Percentiles rank a stretch among this genome's conserved stretches.
Evolutionary conservation across 805 yeast species (phyloP).

Genomic region (Yamadazyma sp.): DNA sequence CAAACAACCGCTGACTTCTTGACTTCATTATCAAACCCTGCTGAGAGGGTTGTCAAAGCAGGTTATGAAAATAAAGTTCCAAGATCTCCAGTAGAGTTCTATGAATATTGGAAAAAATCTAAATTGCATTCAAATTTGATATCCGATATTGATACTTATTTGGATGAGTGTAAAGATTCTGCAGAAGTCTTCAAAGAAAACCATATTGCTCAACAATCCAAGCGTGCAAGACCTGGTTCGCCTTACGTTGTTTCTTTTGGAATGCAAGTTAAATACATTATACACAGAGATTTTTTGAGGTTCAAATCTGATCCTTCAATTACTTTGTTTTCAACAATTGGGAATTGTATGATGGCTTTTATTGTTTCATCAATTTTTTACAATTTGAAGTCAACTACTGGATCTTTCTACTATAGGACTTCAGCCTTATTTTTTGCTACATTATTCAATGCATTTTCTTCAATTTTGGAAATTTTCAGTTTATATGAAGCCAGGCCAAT

Average conservation of each 20-base stretch:
- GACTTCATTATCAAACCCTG: slow-evolving; percentile 66
- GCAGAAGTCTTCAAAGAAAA: slow-evolving; percentile 19
- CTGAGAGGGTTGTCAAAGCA: slow-evolving; percentile 49
- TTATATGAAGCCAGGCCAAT: slow-evolving; percentile 63
- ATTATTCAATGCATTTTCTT: slow-evolving; percentile 57
- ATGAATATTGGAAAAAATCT: slow-evolving; percentile 55
- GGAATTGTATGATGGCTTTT: slow-evolving; percentile 55
- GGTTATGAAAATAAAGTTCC: slow-evolving; percentile 58
- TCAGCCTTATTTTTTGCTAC: slow-evolving; percentile 61
- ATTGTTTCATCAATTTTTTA: slow-evolving; percentile 60
- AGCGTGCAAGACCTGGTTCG: slow-evolving; percentile 30
- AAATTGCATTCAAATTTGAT: slow-evolving; percentile 44
- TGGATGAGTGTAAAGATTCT: slow-evolving; percentile 19
- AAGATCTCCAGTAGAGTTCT: slow-evolving; percentile 54
- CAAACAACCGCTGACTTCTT: slow-evolving; percentile 68
- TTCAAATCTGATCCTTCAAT: slow-evolving; percentile 56
- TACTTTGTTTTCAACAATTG: slow-evolving; percentile 47
- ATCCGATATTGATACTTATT: slow-evolving; percentile 40
- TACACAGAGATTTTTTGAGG: slow-evolving; percentile 53
- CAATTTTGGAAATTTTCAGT: slow-evolving; percentile 57
- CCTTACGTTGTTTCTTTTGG: slow-evolving; percentile 42
- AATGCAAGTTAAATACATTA: slow-evolving; percentile 51
- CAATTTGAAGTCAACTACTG: slow-evolving; percentile 46
- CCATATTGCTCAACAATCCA: slow-evolving; percentile 38
- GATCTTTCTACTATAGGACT: slow-evolving; percentile 60